Evolutionary conservation across 192 early-diverging fungal species (phyloP).

Genomic region (Helicostylum pulchrum): DNA sequence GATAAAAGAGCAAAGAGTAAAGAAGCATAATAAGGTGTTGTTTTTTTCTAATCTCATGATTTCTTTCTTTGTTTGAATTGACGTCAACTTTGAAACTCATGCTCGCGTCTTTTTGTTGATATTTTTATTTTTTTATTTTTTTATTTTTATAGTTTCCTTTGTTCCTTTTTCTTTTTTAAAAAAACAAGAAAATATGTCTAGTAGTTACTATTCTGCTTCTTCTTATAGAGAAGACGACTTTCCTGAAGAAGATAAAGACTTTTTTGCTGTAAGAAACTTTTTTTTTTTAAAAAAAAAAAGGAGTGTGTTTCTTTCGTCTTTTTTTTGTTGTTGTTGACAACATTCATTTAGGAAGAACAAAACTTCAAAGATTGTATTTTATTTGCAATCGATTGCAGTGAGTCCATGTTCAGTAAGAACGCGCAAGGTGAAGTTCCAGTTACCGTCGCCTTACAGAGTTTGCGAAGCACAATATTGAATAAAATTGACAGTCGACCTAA

Average conservation of each 20-base stretch:
- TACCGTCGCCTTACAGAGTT: constrained; percentile 37
- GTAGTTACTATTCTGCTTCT: too few species aligned
- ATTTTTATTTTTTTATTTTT: too few species aligned
- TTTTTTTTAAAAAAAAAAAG: constrained; percentile 4
- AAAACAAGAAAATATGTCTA: too few species aligned
- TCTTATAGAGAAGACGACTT: too few species aligned
- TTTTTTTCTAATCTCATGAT: neutral
- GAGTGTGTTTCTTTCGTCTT: neutral
- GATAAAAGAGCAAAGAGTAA: neutral
- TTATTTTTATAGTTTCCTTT: too few species aligned
- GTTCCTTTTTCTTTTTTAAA: too few species aligned
- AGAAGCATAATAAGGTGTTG: neutral
- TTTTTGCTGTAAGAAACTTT: too few species aligned
- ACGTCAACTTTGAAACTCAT: too few species aligned
- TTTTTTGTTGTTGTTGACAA: neutral
- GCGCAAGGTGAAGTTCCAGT: constrained; percentile 40
- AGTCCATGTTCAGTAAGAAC: constrained; percentile 38
- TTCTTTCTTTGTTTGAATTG: too few species aligned
- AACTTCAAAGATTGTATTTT: constrained; percentile 43
- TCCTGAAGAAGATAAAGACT: too few species aligned
- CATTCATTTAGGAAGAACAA: neutral
- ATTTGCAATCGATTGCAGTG: constrained; percentile 50
- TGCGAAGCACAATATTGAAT: constrained; percentile 34
- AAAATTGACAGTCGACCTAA: constrained; percentile 42
- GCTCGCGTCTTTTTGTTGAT: too few species aligned